These are phyloP conservation scores for Diphasiastrum complanatum DNA, from an alignment of 83 land plant species.

Conservation along the genomic window DNA sequence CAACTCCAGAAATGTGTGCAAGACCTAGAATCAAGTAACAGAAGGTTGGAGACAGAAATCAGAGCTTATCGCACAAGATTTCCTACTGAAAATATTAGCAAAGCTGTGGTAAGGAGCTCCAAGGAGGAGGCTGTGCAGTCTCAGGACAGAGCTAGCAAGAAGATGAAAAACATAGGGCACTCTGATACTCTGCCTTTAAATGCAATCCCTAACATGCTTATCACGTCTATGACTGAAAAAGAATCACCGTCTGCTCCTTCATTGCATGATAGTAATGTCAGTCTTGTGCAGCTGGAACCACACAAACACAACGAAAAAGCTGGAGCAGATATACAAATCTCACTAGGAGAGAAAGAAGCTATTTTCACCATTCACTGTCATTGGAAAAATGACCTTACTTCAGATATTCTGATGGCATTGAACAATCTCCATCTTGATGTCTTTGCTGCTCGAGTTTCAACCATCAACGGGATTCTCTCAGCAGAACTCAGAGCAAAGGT, in stretches of 20 bases:
- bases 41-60: constrained; percentile 30
- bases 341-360: constrained; percentile 49
- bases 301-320: constrained; percentile 23
- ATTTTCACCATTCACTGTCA: constrained; percentile 52
- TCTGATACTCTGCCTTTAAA: background rate
- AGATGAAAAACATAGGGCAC: background rate
- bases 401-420: constrained; percentile 42
- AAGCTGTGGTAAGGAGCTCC: constrained; percentile 1
- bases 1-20: constrained; percentile 47
- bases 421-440: constrained; percentile 33
- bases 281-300: constrained; percentile 24
- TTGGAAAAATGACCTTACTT: constrained; percentile 41
- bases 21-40: constrained; percentile 45
- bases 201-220: too few species aligned
- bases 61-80: background rate
- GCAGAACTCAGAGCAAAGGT: constrained; percentile 63
- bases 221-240: background rate
- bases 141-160: background rate
- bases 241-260: background rate
- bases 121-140: background rate
- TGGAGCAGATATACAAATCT: constrained; percentile 33
- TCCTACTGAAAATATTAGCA: constrained; percentile 6
- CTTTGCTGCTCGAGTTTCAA: constrained; percentile 38
- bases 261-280: constrained; percentile 37
- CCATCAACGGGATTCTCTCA: constrained; percentile 32